These are phyloP conservation scores for Barnettozyma botsteinii DNA, from an alignment of 805 yeast species.

Conservation along the genomic window DNA sequence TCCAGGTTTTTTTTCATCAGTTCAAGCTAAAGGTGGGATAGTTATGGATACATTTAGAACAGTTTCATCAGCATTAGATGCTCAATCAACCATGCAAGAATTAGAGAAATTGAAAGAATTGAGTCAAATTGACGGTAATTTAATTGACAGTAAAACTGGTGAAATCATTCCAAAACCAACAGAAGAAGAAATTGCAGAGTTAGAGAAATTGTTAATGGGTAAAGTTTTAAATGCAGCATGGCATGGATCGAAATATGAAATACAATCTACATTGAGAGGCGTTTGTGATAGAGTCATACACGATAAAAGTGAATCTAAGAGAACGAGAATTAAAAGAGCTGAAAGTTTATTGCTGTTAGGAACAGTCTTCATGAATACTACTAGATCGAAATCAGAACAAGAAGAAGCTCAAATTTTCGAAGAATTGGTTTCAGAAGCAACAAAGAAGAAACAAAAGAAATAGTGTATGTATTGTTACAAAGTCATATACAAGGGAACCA, in stretches of 20 bases:
- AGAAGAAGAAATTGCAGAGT: conserved; percentile 58
- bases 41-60: conserved; percentile 69
- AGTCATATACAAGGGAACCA: no score
- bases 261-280: conserved; percentile 61
- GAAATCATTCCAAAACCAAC: conserved; percentile 55
- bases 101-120: conserved; percentile 60
- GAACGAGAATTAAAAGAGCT: conserved; percentile 53
- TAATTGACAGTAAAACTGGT: conserved; percentile 41
- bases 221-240: conserved; percentile 81
- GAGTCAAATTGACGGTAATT: conserved; percentile 30
- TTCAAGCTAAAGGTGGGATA: conserved; percentile 69
- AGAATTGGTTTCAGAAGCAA: conserved; percentile 53
- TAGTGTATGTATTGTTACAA: no score
- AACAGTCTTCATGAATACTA: conserved; percentile 49
- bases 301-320: conserved; percentile 46
- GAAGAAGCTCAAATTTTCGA: conserved; percentile 77
- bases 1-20: conserved; percentile 66
- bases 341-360: conserved; percentile 58
- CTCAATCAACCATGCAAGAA: conserved; percentile 73
- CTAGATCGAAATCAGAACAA: conserved; percentile 62
- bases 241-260: conserved; percentile 77
- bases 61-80: conserved; percentile 69
- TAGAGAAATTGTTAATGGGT: conserved; percentile 71
- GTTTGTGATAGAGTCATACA: conserved; percentile 64
- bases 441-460: conserved; percentile 33